Evolutionary conservation across 352 stramenopile genomes (phyloP).

Genomic region (Globisporangium polare): DNA sequence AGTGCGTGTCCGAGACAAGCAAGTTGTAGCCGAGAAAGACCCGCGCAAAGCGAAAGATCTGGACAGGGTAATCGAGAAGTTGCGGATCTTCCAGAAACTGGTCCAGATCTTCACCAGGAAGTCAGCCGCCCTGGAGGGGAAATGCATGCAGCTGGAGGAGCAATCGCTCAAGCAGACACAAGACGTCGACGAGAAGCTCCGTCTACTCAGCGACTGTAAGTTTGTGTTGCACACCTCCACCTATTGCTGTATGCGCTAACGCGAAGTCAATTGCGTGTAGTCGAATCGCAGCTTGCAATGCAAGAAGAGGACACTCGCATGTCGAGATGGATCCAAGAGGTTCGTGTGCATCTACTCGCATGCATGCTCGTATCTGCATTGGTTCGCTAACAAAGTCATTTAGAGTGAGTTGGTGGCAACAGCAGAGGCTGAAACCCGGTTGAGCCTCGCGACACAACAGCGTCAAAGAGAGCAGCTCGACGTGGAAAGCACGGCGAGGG

Average conservation of each 20-base stretch:
- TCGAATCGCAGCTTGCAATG: constrained; percentile 10
- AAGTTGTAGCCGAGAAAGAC: not conserved
- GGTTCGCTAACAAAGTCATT: not conserved
- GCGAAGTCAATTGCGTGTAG: not conserved
- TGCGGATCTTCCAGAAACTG: constrained; percentile 11
- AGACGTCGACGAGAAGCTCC: not conserved
- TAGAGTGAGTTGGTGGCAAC: constrained; percentile 6
- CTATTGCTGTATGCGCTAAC: not conserved
- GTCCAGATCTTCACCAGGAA: constrained; percentile 9
- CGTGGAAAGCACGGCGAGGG: not conserved
- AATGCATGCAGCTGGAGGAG: constrained; percentile 12
- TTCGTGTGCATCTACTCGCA: not conserved
- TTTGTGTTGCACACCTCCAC: not conserved
- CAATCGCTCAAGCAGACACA: constrained; percentile 7
- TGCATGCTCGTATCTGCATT: not conserved
- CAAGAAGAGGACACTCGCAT: constrained; percentile 8
- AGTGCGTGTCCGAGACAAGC: not conserved
- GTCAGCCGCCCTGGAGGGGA: constrained; percentile 5
- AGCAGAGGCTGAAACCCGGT: constrained; percentile 1
- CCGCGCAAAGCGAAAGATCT: constrained; percentile 1
- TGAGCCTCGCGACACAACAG: constrained; percentile 2
- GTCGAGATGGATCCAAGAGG: constrained; percentile 5
- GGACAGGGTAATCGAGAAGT: constrained; percentile 6
- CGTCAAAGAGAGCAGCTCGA: not conserved
- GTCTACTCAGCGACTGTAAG: constrained; percentile 1